Percentiles rank a stretch among this genome's conserved stretches.
Evolutionary conservation across 257 asterid species (phyloP).

Genomic region (Gardenia jasminoides): DNA sequence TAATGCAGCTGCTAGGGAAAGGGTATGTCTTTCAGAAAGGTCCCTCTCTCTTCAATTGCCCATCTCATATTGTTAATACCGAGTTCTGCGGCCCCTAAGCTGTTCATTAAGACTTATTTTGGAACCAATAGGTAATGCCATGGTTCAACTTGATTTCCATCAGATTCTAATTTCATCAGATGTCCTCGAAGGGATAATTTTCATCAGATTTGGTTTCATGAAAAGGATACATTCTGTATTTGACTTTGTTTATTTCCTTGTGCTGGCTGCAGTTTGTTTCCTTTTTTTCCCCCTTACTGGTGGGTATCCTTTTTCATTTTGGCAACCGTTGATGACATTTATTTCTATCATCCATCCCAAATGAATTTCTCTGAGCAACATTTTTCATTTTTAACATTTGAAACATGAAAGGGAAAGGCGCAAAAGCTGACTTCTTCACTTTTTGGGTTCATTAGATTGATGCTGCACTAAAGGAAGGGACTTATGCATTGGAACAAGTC

Average conservation of each 20-base stretch:
- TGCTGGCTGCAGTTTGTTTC: neutral
- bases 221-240: neutral
- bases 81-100: neutral
- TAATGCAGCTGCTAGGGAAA: slow-evolving; percentile 68
- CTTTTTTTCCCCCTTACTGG: too few species aligned
- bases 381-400: neutral
- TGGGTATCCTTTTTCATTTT: neutral
- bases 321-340: neutral
- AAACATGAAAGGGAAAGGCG: neutral
- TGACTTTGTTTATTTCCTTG: neutral
- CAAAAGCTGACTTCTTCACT: neutral
- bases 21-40: slow-evolving; percentile 46
- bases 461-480: slow-evolving; percentile 75
- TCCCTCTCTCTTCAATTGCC: slow-evolving; percentile 11
- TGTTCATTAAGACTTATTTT: neutral
- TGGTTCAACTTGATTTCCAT: neutral
- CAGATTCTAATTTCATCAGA: too few species aligned
- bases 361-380: neutral
- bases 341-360: neutral
- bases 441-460: slow-evolving; percentile 53
- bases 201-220: neutral
- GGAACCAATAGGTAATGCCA: neutral
- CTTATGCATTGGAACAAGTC: slow-evolving; percentile 59
- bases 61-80: neutral
- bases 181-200: neutral